Conservation (phyloP, 202 grass and related monocot genomes). For the Tripidium arundinaceum region DNA sequence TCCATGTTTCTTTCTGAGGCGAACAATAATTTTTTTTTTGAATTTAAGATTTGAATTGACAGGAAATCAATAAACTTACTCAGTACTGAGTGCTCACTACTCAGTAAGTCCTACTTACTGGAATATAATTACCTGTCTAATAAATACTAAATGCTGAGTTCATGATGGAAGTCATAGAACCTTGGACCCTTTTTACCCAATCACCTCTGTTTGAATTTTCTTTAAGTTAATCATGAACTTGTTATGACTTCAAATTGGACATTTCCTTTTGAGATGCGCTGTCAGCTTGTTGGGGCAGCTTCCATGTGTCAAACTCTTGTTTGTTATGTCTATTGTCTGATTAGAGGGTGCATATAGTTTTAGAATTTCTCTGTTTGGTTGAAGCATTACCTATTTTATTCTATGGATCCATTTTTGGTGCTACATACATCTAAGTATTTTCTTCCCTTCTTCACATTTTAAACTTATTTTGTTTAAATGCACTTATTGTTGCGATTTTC, state of each 20-base stretch:
- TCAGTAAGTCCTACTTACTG: background rate
- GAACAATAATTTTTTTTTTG: background rate
- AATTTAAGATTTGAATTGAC: background rate
- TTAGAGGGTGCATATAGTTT: background rate
- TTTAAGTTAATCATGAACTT: background rate
- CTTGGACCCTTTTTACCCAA: background rate
- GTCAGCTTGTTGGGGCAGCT: background rate
- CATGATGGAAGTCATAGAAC: background rate
- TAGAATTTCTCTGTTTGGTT: background rate
- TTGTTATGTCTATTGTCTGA: background rate
- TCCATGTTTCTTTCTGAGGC: background rate
- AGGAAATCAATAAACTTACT: background rate
- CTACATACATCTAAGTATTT: background rate
- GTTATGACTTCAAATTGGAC: background rate
- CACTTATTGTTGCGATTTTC: background rate
- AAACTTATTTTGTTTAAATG: constrained; percentile 1
- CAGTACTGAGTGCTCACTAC: background rate
- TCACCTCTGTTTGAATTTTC: background rate
- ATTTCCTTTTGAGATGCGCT: background rate
- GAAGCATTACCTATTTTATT: constrained; percentile 22
- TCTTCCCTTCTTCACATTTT: background rate
- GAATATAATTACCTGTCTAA: background rate
- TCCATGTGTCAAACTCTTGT: too few species aligned
- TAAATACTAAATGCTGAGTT: background rate
- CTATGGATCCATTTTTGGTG: background rate